Base-by-base conservation (phyloP, 345 rosid genomes). In the Durio zibethinus region DNA sequence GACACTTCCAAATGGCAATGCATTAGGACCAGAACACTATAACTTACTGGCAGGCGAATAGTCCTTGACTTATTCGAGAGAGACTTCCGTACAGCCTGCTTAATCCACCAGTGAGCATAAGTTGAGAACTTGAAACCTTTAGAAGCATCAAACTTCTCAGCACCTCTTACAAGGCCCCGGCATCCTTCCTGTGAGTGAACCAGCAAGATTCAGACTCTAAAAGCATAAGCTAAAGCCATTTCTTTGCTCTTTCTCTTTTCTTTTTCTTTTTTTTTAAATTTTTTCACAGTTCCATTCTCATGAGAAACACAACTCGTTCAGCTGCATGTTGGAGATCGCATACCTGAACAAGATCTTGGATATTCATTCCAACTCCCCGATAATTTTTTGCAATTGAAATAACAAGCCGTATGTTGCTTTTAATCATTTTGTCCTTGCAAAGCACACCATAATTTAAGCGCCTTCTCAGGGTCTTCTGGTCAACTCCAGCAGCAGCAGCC, bases 341-440 rank as follows among this genome's bases (percentile, higher is more conserved):
- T 81, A 93, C 99, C 98, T 91, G 98, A 81, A 96, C 97, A 80
- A 96, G 99, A 84, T 93, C 99, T 80, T 92, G 97, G 77, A 93
- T 89, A 85, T 87, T 88, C 98, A 93, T 85, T 50, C 99, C 98
- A 78, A 86, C 89, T 54, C 94, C 94, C 80, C 87, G 94, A 83
- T 92, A 96, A 75, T 91, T 93, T 87, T 90, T 96, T 2, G 99
- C 98, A 78, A 96, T 92, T 16, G 99, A 96, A 76, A 96, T 91
- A 72, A 96, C 99, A 54, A 96, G 99, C 78, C 99, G 89, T 64
- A 93, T 86, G 85, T 96, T 96, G 89, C 94, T 90, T 89, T 88
- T 96, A 43, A 96, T 88, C 98, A 96, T 96, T 84, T 74, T 96
- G 81, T 96, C 97, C 81, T 92, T 96, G 90, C 99, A 96, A 78